Evolutionary conservation across 345 rosid genomes (phyloP).

Genomic region (Physaria fendleri): DNA sequence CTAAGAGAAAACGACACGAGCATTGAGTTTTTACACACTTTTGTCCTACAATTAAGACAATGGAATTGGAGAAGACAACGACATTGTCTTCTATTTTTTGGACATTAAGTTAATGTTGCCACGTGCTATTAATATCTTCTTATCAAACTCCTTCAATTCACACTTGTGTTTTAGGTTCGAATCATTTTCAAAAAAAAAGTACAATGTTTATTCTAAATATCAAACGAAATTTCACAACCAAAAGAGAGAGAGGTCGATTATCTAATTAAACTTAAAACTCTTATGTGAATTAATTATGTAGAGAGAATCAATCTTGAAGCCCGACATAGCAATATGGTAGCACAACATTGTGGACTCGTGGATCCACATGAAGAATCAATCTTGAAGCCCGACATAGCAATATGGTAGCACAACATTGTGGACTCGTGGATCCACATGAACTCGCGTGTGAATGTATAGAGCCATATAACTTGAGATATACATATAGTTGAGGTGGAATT

Average conservation of each 20-base stretch:
- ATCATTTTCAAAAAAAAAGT: constrained; percentile 10
- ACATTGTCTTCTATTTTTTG: constrained; percentile 22
- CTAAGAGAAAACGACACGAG: constrained; percentile 16
- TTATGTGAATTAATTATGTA: not conserved
- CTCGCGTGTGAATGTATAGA: not conserved
- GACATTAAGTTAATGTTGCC: constrained; percentile 27
- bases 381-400: not conserved
- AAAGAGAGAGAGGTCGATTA: not conserved
- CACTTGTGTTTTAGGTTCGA: constrained; percentile 7
- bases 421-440: not conserved
- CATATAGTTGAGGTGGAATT: not conserved
- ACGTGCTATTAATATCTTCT: constrained; percentile 26
- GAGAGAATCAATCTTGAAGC: not conserved
- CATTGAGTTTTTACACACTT: constrained; percentile 15
- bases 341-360: constrained; percentile 4
- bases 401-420: not conserved
- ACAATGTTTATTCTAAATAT: not conserved
- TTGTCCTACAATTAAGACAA: constrained; percentile 27
- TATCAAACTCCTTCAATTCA: constrained; percentile 29
- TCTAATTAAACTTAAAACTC: not conserved
- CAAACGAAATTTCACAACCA: not conserved
- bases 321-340: not conserved
- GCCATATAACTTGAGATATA: not conserved
- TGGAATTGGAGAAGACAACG: constrained; percentile 28
- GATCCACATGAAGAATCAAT: constrained; percentile 1